Percentiles rank a stretch among this genome's conserved stretches.
phyloP scores from a whole-genome alignment of 2,329 filamentous ascomycete genomes.

The Clarireedia paspali region DNA sequence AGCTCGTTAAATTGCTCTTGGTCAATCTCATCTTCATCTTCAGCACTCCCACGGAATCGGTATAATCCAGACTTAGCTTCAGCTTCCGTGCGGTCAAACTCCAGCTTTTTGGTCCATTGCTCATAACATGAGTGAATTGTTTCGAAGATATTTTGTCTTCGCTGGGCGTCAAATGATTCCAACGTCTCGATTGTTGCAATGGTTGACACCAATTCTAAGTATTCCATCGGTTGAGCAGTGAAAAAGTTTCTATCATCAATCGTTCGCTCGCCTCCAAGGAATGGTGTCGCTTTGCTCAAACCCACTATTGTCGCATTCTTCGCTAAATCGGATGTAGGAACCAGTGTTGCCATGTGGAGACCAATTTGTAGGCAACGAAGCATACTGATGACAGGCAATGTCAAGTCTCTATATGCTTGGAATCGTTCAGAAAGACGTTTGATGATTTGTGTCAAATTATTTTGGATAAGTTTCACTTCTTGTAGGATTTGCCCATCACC shows the following conservation, averaged over 20 bases:
- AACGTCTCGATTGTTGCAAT: constrained; percentile 42
- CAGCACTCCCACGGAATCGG: constrained; percentile 69
- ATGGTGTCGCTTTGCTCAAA: constrained; percentile 44
- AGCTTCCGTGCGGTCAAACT: constrained; percentile 67
- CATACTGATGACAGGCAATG: constrained; percentile 68
- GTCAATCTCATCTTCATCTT: constrained; percentile 68
- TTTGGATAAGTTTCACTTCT: constrained; percentile 36
- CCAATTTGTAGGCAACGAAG: constrained; percentile 73
- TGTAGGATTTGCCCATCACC: constrained; percentile 35
- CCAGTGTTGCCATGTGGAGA: constrained; percentile 48
- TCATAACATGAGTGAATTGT: constrained; percentile 67
- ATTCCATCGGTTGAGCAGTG: constrained; percentile 34
- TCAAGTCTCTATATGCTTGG: constrained; percentile 78
- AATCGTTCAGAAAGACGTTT: constrained; percentile 63
- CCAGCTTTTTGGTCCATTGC: constrained; percentile 72
- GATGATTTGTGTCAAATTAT: constrained; percentile 61
- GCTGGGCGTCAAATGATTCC: constrained; percentile 32
- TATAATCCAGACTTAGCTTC: constrained; percentile 72
- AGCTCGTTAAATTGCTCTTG: constrained; percentile 69
- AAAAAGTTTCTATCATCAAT: constrained; percentile 12
- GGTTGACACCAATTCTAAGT: constrained; percentile 41
- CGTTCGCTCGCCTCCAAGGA: constrained; percentile 40
- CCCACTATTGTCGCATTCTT: constrained; percentile 10
- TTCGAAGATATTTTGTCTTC: constrained; percentile 50
- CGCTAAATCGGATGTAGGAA: constrained; percentile 4